Base-by-base conservation (phyloP, 2,329 filamentous ascomycete genomes). In the Pyrenochaeta sp. region DNA sequence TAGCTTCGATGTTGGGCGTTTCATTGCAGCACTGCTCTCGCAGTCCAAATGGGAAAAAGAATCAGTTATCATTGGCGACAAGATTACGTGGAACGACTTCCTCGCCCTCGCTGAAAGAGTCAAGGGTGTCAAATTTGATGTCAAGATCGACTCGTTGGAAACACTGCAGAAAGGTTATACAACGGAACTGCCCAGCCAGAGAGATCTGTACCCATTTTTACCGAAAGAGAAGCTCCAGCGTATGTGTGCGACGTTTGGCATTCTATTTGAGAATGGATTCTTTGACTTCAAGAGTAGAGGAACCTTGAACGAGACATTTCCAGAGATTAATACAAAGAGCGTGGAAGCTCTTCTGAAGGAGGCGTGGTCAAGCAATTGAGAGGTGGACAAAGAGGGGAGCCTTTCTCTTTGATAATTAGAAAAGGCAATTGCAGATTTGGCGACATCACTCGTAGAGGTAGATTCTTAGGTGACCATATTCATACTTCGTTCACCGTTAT, bases 61-160 rank as follows among this genome's bases (percentile, higher is more conserved):
- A 7, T 58, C 60, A 0, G 68, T 57, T 40, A 51, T 77, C 30
- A 51, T 78, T 61, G 79, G 79, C 2, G 80, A 82, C 48, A 74
- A 76, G 37, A 46, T 78, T 7, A 81, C 79, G 0, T 79, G 73
- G 63, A 81, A 82, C 31, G 68, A 82, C 58, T 66, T 82, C 9
- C 36, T 82, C 7, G 41, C 48, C 10, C 54, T 79, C n/a, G 80
- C 75, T 0, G 78, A 82, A 55, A 69, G 77, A 33, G 66, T 71
- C 18, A 76, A 68, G 52, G 78, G 78, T 3, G 31, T 18, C 14
- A 63, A 61, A 36, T 64, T 64, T 37, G 31, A 36, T 6, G 53
- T 63, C 18, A 54, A 31, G 63, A 66, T 32, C n/a, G 44, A 45
- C 1, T 3, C 64, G 12, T 54, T 58, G n/a, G n/a, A n/a, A 35